phyloP scores from a whole-genome alignment of 192 early-diverging fungal genomes.

The Linnemannia elongata region DNA sequence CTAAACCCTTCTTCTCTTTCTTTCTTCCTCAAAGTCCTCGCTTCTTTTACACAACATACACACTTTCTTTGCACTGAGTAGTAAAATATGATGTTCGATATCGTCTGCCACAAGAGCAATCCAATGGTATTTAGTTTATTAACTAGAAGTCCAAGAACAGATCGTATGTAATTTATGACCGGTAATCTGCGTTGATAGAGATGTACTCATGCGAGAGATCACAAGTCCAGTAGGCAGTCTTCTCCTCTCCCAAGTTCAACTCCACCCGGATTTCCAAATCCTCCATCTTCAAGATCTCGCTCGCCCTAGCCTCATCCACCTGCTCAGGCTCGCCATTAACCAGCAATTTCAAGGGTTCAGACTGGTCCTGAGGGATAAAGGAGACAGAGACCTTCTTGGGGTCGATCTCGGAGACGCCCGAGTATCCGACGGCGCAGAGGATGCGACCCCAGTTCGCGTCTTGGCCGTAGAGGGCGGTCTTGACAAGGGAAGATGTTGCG shows the following conservation, averaged over 20 bases:
- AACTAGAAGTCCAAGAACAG: too few species aligned
- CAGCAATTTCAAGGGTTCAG: conserved; percentile 76
- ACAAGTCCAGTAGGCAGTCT: conserved; percentile 93
- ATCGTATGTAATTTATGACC: conserved; percentile 61
- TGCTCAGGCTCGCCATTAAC: conserved; percentile 84
- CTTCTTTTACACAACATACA: too few species aligned
- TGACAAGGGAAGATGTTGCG: conserved; percentile 93
- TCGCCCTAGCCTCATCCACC: conserved; percentile 86
- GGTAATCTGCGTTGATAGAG: conserved; percentile 94
- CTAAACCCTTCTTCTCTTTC: too few species aligned
- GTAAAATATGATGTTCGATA: not conserved
- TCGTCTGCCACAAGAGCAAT: too few species aligned
- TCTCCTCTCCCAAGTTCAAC: conserved; percentile 79
- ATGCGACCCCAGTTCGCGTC: conserved; percentile 99
- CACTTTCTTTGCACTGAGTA: too few species aligned
- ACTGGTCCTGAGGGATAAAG: conserved; percentile 77
- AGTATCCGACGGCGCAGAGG: conserved; percentile 92
- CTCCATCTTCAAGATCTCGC: conserved; percentile 86
- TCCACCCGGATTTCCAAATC: conserved; percentile 87
- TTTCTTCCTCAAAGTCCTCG: too few species aligned
- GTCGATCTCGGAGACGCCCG: conserved; percentile 76
- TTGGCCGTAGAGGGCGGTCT: conserved; percentile 95
- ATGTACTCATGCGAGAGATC: conserved; percentile 96
- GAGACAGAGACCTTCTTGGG: conserved; percentile 82
- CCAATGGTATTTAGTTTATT: not conserved